Percentiles rank a stretch among this genome's conserved stretches.
Conservation (phyloP, 306 rosid genomes). For the peach (Prunus persica) region DNA sequence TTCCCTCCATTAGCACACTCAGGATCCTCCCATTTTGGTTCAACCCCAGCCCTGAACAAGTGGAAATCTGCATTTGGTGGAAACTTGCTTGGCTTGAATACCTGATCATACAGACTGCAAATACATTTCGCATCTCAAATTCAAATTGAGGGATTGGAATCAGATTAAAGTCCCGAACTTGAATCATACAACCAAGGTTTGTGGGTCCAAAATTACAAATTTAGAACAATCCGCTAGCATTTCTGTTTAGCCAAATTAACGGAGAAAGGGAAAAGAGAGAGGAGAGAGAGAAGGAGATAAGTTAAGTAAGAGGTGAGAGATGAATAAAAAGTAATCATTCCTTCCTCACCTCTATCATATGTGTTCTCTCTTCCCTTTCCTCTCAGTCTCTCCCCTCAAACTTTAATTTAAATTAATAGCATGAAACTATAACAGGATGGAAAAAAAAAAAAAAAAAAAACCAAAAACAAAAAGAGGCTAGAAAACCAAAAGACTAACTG, state of each 20-base stretch:
- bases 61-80: constrained; percentile 67
- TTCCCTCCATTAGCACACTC: constrained; percentile 96
- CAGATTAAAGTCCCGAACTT: not conserved
- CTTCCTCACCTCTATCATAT: not conserved
- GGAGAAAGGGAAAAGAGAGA: not conserved
- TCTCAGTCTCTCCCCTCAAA: not conserved
- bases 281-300: not conserved
- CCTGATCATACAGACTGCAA: constrained; percentile 72
- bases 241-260: not conserved
- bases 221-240: not conserved
- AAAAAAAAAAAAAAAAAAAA: too few relatives aligned
- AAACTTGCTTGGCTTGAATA: constrained; percentile 86
- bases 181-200: not conserved
- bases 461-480: not conserved
- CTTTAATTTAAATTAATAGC: not conserved
- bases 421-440: not conserved
- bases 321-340: not conserved
- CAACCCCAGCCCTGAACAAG: constrained; percentile 81
- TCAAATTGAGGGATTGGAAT: not conserved
- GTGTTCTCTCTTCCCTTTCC: not conserved
- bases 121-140: not conserved
- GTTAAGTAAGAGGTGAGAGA: not conserved
- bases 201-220: not conserved
- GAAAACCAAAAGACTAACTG: not conserved
- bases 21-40: constrained; percentile 99